Evolutionary conservation across 768 basidiomycete species (phyloP).

Genomic region (Sarcodon aspratus): DNA sequence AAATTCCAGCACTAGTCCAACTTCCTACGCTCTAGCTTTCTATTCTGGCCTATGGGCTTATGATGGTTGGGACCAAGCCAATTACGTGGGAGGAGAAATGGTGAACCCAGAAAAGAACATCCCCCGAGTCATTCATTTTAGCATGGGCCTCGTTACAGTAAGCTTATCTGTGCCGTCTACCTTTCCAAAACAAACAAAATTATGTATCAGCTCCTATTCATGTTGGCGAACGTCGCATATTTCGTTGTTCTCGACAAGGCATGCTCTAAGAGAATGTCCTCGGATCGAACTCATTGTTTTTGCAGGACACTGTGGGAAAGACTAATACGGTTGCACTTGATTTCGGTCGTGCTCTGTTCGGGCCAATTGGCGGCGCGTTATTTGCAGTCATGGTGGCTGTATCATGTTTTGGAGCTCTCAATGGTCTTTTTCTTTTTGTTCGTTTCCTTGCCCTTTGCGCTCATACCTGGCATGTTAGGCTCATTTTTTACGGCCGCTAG

Average conservation of each 20-base stretch:
- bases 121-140: conserved; percentile 81
- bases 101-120: conserved; percentile 74
- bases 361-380: conserved; percentile 72
- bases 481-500: conserved; percentile 70
- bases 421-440: conserved; percentile 37
- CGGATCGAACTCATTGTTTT: conserved; percentile 2
- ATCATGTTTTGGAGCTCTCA: conserved; percentile 92
- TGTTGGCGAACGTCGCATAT: conserved; percentile 81
- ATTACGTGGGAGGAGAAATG: conserved; percentile 89
- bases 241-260: conserved; percentile 88
- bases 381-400: conserved; percentile 90
- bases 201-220: conserved; percentile 48
- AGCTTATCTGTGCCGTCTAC: conserved; percentile 13
- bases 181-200: neutral
- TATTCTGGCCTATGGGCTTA: conserved; percentile 96
- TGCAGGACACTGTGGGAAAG: conserved; percentile 48
- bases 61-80: conserved; percentile 93
- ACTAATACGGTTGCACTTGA: conserved; percentile 88
- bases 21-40: conserved; percentile 83
- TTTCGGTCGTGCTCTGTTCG: conserved; percentile 82
- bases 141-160: conserved; percentile 76
- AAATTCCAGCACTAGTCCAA: conserved; percentile 67
- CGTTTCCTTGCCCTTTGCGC: neutral
- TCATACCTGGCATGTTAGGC: conserved; percentile 24
- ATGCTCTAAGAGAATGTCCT: conserved; percentile 2